Percentiles rank a stretch among this genome's conserved stretches.
Conservation (phyloP, 2,329 filamentous ascomycete genomes). For the Calonectria naviculata region DNA sequence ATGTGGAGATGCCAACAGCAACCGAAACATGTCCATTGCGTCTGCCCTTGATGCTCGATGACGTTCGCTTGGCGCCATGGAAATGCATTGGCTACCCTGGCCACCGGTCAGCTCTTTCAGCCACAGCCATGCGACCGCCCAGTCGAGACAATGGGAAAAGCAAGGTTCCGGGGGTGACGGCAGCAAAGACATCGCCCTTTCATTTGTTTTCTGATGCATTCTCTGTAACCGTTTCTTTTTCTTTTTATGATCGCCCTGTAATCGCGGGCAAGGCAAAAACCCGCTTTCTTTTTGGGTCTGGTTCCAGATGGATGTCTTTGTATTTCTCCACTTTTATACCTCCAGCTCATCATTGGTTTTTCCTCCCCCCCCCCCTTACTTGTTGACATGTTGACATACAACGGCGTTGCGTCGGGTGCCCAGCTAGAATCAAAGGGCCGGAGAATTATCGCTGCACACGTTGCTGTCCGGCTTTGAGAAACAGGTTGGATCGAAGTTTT, state of each 20-base stretch:
- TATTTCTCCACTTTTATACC: background rate
- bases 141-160: constrained; percentile 1
- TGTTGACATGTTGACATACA: background rate
- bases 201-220: background rate
- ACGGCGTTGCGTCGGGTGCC: background rate
- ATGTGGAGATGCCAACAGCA: background rate
- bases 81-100: background rate
- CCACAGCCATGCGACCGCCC: background rate
- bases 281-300: background rate
- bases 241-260: background rate
- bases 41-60: background rate
- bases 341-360: background rate
- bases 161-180: background rate
- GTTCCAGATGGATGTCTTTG: background rate
- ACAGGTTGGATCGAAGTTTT: background rate
- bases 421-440: background rate
- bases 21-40: background rate
- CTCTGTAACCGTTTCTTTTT: background rate
- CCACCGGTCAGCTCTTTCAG: background rate
- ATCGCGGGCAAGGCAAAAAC: background rate
- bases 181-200: background rate
- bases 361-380: no score
- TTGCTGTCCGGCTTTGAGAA: background rate
- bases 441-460: background rate
- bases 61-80: background rate